Evolutionary conservation across 140 eudicot species (phyloP).

Genomic region (Senecio squalidus): DNA sequence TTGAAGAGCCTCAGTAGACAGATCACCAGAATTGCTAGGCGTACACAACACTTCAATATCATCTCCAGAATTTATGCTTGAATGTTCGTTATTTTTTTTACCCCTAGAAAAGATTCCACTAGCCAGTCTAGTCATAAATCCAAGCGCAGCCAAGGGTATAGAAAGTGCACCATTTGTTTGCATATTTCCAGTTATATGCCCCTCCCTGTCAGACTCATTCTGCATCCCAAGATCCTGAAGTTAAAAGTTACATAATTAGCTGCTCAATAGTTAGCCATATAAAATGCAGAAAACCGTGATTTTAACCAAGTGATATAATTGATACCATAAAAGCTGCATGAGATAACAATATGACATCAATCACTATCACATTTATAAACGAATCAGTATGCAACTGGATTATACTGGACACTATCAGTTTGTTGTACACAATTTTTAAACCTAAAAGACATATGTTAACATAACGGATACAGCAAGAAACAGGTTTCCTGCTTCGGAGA

Average conservation of each 20-base stretch:
- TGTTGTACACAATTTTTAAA: no score
- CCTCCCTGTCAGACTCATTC: conserved; percentile 42
- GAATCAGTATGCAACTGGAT: no score
- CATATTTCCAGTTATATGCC: conserved; percentile 38
- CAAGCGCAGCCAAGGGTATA: conserved; percentile 75
- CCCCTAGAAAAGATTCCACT: conserved; percentile 87
- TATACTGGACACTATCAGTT: no score
- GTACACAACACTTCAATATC: conserved; percentile 33
- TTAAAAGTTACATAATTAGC: conserved; percentile 3
- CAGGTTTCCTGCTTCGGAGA: background rate
- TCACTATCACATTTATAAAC: background rate
- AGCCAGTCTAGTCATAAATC: conserved; percentile 75
- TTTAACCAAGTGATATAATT: no score
- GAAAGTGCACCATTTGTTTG: conserved; percentile 73
- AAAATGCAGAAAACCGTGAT: background rate
- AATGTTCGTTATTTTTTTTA: conserved; percentile 40
- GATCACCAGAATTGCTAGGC: conserved; percentile 16
- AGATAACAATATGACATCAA: background rate
- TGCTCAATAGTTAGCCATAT: background rate
- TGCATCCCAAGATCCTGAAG: conserved; percentile 50
- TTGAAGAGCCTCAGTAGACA: conserved; percentile 20
- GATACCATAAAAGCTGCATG: conserved; percentile 1
- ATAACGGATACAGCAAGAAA: background rate
- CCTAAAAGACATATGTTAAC: background rate
- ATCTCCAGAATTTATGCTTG: conserved; percentile 23